Base-by-base conservation (phyloP, 441 rosid species). In the Jatropha podagrica region DNA sequence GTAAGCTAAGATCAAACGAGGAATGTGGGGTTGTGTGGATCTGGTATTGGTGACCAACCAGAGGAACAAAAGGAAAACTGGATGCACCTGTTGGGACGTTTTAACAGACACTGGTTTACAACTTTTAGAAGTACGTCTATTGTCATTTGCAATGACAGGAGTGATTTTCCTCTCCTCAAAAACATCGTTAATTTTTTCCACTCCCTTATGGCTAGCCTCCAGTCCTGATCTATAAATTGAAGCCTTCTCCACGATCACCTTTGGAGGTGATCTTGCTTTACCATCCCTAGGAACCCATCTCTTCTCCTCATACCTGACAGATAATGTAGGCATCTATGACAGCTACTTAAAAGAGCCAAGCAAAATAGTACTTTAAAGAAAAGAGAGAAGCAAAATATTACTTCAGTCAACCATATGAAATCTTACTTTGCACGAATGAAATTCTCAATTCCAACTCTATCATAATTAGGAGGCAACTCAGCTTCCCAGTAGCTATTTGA, bases 401-500 rank as follows among this genome's bases (percentile, higher is more conserved):
- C 70, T 74, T 79, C 68, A n/a, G 23, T 46, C 71, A 69, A 66
- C 67, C 62, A 74, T 74, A 72, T 52, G 54, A 65, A 20, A 67
- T 61, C 86, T 79, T 90, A 96, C 99, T 96, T 94, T 7, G 96
- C 97, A 68, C 94, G 96, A 76, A 96, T 96, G 85, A 96, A 96
- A 82, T 91, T 91, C 85, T 96, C 98, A 77, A 96, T 90, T 68
- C 97, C 95, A 78, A 88, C 98, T 90, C 99, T 89, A 74, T 91
- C 96, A 76, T 96, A 91, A 76, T 91, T 87, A 71, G 95, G 89
- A 71, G 97, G 97, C 79, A 96, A 80, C 83, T 94, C 99, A 77
- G 99, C 94, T 94, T 96, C 99, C 99, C 99, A 96, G 79, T 87
- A 90, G 87, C 86, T 86, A 83, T 96, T 96, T 44, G 98, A 86